Evolutionary conservation across 2,329 filamentous ascomycete genomes (phyloP).

Genomic region (Trichothecium sympodiale): DNA sequence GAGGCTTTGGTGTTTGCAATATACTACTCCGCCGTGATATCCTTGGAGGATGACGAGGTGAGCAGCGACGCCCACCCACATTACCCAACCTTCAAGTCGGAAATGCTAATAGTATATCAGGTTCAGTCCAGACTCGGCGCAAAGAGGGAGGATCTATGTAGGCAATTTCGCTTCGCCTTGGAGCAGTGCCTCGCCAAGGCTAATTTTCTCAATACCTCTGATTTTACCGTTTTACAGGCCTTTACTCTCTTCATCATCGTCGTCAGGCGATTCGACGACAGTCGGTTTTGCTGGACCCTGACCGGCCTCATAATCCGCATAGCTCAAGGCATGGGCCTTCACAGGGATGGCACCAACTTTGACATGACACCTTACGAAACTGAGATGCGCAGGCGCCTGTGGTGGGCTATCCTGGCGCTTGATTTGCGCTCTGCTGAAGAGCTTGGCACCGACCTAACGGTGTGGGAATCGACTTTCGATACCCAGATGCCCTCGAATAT

Average conservation of each 20-base stretch:
- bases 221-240: constrained; percentile 46
- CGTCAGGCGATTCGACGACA: constrained; percentile 33
- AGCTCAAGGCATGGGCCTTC: constrained; percentile 48
- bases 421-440: constrained; percentile 46
- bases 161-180: constrained; percentile 39
- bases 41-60: constrained; percentile 50
- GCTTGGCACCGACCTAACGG: constrained; percentile 34
- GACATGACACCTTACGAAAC: constrained; percentile 45
- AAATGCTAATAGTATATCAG: constrained; percentile 6
- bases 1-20: constrained; percentile 56
- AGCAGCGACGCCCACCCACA: constrained; percentile 2
- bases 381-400: constrained; percentile 49
- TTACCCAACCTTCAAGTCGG: not conserved
- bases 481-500: constrained; percentile 38
- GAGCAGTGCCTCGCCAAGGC: constrained; percentile 47
- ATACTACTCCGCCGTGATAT: constrained; percentile 47
- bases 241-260: constrained; percentile 44
- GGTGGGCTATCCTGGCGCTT: constrained; percentile 48
- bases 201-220: constrained; percentile 45
- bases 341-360: constrained; percentile 41
- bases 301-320: constrained; percentile 47
- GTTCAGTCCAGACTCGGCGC: constrained; percentile 28
- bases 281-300: constrained; percentile 48
- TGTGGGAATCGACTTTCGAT: constrained; percentile 30
- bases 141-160: constrained; percentile 30